phyloP scores from a whole-genome alignment of 2,329 filamentous ascomycete genomes.

The Fusarium camptoceras region DNA sequence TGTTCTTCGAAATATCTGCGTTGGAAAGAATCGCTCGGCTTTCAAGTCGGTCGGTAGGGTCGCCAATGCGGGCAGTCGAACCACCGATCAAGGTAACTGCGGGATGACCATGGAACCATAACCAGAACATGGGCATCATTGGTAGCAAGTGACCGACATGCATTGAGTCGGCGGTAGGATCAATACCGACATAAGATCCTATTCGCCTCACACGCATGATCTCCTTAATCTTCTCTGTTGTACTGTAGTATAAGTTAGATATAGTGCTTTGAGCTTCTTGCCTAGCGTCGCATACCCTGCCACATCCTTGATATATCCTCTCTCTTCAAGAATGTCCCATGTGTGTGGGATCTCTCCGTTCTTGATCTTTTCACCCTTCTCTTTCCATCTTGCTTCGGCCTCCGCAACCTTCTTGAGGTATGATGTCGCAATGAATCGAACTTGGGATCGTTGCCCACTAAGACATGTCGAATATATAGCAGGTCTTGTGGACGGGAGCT shows the following conservation, averaged over 20 bases:
- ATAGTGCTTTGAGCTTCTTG: background rate
- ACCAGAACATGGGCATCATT: conserved; percentile 86
- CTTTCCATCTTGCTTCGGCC: conserved; percentile 61
- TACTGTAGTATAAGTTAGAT: conserved; percentile 46
- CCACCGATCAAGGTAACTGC: conserved; percentile 77
- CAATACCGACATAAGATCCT: conserved; percentile 83
- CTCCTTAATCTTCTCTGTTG: conserved; percentile 67
- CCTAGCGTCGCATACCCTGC: conserved; percentile 69
- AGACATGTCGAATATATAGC: conserved; percentile 43
- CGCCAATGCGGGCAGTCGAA: conserved; percentile 81
- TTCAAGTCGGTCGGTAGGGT: conserved; percentile 77
- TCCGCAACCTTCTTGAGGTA: conserved; percentile 58
- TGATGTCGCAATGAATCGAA: conserved; percentile 55
- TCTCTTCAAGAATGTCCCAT: conserved; percentile 74
- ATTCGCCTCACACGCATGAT: conserved; percentile 74
- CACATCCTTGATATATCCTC: conserved; percentile 79
- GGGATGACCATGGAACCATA: conserved; percentile 80
- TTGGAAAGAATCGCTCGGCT: conserved; percentile 67
- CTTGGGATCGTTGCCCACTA: conserved; percentile 37
- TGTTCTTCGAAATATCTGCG: conserved; percentile 70
- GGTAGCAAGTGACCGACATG: conserved; percentile 85
- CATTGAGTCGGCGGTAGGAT: conserved; percentile 82
- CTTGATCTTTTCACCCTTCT: conserved; percentile 60
- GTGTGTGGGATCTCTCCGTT: conserved; percentile 64
- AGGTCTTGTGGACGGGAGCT: conserved; percentile 43